phyloP scores from a whole-genome alignment of 1,139 yeast genomes.

The Suhomyces chickasaworum region DNA sequence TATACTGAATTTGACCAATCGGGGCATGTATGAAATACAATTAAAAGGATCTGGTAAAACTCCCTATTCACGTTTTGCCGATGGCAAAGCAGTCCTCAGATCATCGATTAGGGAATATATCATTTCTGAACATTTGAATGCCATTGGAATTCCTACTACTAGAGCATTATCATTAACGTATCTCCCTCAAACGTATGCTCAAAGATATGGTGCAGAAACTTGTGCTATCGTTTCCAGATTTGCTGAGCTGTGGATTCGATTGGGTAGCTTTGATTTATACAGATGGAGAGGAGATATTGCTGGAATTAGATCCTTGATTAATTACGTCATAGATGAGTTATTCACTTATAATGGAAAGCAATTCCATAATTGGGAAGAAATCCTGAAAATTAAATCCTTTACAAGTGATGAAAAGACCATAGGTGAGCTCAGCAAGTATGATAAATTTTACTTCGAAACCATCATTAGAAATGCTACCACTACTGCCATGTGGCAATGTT shows the following conservation, averaged over 20 bases:
- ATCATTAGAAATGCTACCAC: slow-evolving; percentile 72
- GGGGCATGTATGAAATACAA: slow-evolving; percentile 64
- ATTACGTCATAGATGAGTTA: slow-evolving; percentile 71
- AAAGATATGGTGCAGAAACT: slow-evolving; percentile 68
- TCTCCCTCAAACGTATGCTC: slow-evolving; percentile 77
- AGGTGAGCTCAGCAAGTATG: slow-evolving; percentile 61
- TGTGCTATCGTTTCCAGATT: slow-evolving; percentile 86
- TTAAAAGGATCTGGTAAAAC: slow-evolving; percentile 91
- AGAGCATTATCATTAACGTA: slow-evolving; percentile 74
- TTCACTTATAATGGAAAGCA: slow-evolving; percentile 42
- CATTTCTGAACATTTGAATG: slow-evolving; percentile 78
- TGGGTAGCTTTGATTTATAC: slow-evolving; percentile 88
- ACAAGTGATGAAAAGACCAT: slow-evolving; percentile 23
- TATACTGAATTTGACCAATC: slow-evolving; percentile 16
- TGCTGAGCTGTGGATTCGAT: slow-evolving; percentile 83
- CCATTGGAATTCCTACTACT: slow-evolving; percentile 84
- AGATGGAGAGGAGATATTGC: slow-evolving; percentile 70
- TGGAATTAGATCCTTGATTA: slow-evolving; percentile 64
- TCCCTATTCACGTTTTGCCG: slow-evolving; percentile 92
- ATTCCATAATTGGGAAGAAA: slow-evolving; percentile 37
- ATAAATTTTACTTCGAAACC: slow-evolving; percentile 69
- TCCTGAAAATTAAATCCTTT: slow-evolving; percentile 23
- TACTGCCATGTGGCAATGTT: slow-evolving; percentile 86
- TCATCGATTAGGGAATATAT: slow-evolving; percentile 87
- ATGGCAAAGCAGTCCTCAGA: slow-evolving; percentile 90